phyloP scores from a whole-genome alignment of 2,329 filamentous ascomycete species.

The Microsporum ferrugineum region DNA sequence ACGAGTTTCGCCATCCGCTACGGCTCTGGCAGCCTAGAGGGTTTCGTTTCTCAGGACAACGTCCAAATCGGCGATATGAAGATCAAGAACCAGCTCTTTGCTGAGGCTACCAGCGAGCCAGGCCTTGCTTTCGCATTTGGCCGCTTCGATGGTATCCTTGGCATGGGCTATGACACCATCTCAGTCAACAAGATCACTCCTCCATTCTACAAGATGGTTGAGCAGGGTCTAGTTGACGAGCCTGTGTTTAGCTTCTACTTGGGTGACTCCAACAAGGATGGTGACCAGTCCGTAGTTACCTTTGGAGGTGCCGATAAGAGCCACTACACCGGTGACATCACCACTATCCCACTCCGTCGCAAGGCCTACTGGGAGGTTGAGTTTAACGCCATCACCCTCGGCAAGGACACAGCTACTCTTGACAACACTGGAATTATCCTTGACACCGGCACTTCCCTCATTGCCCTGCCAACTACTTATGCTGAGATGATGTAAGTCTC shows the following conservation, averaged over 20 bases:
- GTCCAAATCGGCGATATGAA: slow-evolving; percentile 79
- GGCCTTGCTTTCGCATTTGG: slow-evolving; percentile 96
- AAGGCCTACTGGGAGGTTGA: slow-evolving; percentile 99
- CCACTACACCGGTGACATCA: slow-evolving; percentile 76
- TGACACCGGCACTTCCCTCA: slow-evolving; percentile 95
- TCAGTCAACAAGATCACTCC: slow-evolving; percentile 93
- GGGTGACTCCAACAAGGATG: slow-evolving; percentile 57
- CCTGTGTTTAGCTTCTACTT: slow-evolving; percentile 96
- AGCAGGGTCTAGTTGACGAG: slow-evolving; percentile 82
- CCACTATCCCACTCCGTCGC: slow-evolving; percentile 85
- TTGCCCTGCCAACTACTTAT: slow-evolving; percentile 79
- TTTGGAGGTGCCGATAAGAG: slow-evolving; percentile 81
- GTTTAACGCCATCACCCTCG: slow-evolving; percentile 81
- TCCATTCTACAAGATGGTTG: slow-evolving; percentile 91
- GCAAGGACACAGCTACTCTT: slow-evolving; percentile 72
- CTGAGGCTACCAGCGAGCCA: slow-evolving; percentile 89
- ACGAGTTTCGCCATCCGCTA: slow-evolving; percentile 86
- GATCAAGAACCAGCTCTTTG: slow-evolving; percentile 85
- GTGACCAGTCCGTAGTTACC: slow-evolving; percentile 68
- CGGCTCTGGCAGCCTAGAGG: slow-evolving; percentile 85
- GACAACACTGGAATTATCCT: slow-evolving; percentile 94
- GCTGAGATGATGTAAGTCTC: slow-evolving; percentile 70
- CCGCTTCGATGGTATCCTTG: slow-evolving; percentile 91
- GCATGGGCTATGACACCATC: slow-evolving; percentile 87
- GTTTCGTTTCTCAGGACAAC: slow-evolving; percentile 83